Conservation (phyloP, 345 rosid genomes). For the Linum tenue region DNA sequence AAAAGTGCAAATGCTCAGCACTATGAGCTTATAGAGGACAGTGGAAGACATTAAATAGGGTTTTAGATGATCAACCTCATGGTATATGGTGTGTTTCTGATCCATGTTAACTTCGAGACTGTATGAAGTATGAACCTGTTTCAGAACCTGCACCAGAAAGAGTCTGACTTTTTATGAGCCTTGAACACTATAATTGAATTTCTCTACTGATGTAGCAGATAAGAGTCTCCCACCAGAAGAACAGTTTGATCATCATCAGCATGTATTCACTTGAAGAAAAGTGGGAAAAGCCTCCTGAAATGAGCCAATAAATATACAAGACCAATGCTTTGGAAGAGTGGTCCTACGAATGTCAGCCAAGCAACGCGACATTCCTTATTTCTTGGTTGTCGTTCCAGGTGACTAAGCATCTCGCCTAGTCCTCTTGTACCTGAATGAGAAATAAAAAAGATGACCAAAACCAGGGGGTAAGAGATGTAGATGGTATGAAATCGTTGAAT, state of each 20-base stretch:
- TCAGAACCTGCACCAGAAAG: slow-evolving; percentile 56
- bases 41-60: neutral
- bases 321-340: slow-evolving; percentile 49
- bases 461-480: neutral
- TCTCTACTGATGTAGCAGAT: neutral
- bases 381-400: slow-evolving; percentile 85
- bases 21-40: neutral
- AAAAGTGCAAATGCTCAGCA: neutral
- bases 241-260: slow-evolving; percentile 74
- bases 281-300: slow-evolving; percentile 68
- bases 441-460: neutral
- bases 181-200: neutral
- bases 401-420: slow-evolving; percentile 71
- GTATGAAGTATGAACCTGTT: slow-evolving; percentile 42
- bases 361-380: slow-evolving; percentile 50
- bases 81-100: slow-evolving; percentile 61
- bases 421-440: slow-evolving; percentile 49
- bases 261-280: slow-evolving; percentile 80
- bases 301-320: slow-evolving; percentile 71
- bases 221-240: slow-evolving; percentile 41
- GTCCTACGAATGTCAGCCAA: slow-evolving; percentile 63
- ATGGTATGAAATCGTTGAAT: too few species aligned
- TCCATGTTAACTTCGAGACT: slow-evolving; percentile 63
- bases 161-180: neutral
- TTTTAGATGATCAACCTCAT: slow-evolving; percentile 37